Evolutionary conservation across 768 basidiomycete species (phyloP), one percentile per base, ranked within the genome.

Genomic region (Pholiota conissans): DNA sequence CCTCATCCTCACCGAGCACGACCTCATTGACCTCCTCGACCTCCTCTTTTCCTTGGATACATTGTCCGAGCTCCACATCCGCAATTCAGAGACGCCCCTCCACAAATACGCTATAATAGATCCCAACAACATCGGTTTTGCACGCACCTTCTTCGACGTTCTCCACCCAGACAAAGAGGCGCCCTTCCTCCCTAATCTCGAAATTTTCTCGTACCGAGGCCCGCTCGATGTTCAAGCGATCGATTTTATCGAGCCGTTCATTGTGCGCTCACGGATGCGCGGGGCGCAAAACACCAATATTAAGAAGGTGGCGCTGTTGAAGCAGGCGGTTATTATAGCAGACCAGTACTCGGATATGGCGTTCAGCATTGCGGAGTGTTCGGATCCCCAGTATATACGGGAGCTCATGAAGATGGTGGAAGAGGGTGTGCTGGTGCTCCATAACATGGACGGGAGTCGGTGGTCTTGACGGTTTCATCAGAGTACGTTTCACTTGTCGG

Each of bases 171-270:
- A 61, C 22, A 32, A 51, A 14, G 48, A 34, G n/a, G 34, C 57
- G 22, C 32, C 55, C 2, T 63, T 56, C 49, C 59, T 65, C 18
- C 57, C 64, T 5, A 49, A 48, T 14, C 54, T 65, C 4, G 49
- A 52, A 24, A 46, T 28, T 2, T 47, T 65, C 37, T 57, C 55
- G 30, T 65, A 61, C 52, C 26, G 52, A 22, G 64, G 64, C 26
- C 32, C 52, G 4, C 48, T 65, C 3, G 40, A 57, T 2, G 61
- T 59, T 0, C 48, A 57, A 18, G 59, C 56, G 1, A 63, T 65
- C 14, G 60, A 61, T 32, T 65, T 65, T 47, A 42, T 65, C n/a
- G 61, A 65, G 30, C 59, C 57, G 13, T 51, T 65, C 18, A 55
- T 65, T 3, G 32, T 63, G 20, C 59, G 64, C 10, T 60, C 64